A percentile compares a stretch with the other conserved stretches of the same genome.
Conservation (phyloP, 768 basidiomycete species). For the Boletus eberwhitei region DNA sequence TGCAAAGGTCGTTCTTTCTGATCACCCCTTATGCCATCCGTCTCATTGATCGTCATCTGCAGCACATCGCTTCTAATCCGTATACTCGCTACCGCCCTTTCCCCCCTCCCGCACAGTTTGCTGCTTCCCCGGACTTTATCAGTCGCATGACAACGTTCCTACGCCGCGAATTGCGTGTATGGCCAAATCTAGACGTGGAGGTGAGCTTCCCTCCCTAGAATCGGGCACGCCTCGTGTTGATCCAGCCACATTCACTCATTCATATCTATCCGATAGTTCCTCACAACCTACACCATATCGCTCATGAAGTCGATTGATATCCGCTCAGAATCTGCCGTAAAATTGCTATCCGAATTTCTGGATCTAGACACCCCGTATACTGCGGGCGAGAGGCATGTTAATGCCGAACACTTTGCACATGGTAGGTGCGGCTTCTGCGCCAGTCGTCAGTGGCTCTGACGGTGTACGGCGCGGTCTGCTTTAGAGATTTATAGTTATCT, state of each 20-base stretch:
- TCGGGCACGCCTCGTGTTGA: not conserved
- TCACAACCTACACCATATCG: slow-evolving; percentile 84
- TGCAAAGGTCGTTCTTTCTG: slow-evolving; percentile 65
- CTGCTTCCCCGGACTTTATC: slow-evolving; percentile 70
- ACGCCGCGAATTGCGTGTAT: slow-evolving; percentile 82
- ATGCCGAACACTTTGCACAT: slow-evolving; percentile 94
- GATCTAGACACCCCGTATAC: slow-evolving; percentile 66
- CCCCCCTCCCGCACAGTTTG: slow-evolving; percentile 82
- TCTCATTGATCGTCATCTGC: slow-evolving; percentile 6
- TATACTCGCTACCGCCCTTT: slow-evolving; percentile 86
- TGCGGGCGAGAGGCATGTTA: slow-evolving; percentile 54
- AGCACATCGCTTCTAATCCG: slow-evolving; percentile 91
- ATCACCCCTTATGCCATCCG: not conserved
- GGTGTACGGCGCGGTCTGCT: not conserved
- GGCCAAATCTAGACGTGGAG: slow-evolving; percentile 89
- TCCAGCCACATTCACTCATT: slow-evolving; percentile 15
- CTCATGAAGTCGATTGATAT: slow-evolving; percentile 93
- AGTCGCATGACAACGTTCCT: slow-evolving; percentile 77
- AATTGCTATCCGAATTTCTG: slow-evolving; percentile 81
- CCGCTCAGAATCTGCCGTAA: slow-evolving; percentile 83
- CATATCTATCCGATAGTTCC: slow-evolving; percentile 52
- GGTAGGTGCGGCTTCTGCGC: slow-evolving; percentile 45
- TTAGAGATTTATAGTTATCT: slow-evolving; percentile 87
- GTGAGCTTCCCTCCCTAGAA: slow-evolving; percentile 36
- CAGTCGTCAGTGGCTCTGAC: not conserved